Conservation (phyloP, 2,329 filamentous ascomycete species). For the Cadophora sp. region DNA sequence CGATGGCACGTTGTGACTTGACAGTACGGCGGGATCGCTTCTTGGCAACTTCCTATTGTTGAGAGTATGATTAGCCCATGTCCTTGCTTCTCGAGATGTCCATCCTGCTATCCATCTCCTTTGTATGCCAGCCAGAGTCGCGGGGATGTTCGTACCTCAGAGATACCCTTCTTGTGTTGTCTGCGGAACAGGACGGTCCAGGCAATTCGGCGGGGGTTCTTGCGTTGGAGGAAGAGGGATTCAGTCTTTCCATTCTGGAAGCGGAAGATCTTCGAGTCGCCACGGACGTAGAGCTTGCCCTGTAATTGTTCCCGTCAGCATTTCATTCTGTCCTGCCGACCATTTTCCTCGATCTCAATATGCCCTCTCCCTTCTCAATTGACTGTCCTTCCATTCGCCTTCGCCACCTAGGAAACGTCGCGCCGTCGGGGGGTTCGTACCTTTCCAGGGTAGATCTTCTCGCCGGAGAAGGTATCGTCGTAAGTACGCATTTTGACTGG, state of each 20-base stretch:
- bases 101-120: slow-evolving; percentile 6
- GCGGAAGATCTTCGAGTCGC: slow-evolving; percentile 99
- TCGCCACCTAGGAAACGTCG: slow-evolving; percentile 33
- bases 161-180: slow-evolving; percentile 99
- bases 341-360: slow-evolving; percentile 17
- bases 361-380: slow-evolving; percentile 3
- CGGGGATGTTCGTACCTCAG: slow-evolving; percentile 78
- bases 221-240: slow-evolving; percentile 99
- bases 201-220: slow-evolving; percentile 99
- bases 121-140: slow-evolving; percentile 8
- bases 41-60: slow-evolving; percentile 94
- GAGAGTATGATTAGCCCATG: slow-evolving; percentile 32
- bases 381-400: slow-evolving; percentile 12
- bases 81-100: slow-evolving; percentile 10
- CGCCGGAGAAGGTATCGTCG: slow-evolving; percentile 79
- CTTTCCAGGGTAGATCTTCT: slow-evolving; percentile 84
- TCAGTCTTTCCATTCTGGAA: slow-evolving; percentile 99
- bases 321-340: slow-evolving; percentile 22
- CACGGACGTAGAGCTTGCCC: slow-evolving; percentile 99
- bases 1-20: slow-evolving; percentile 98
- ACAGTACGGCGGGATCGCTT: slow-evolving; percentile 98
- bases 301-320: slow-evolving; percentile 52
- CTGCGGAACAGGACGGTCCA: slow-evolving; percentile 99
- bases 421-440: slow-evolving; percentile 55
- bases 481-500: slow-evolving; percentile 53